Conservation (phyloP, 176 grass and related monocot genomes). For the Aegilops longissima region DNA sequence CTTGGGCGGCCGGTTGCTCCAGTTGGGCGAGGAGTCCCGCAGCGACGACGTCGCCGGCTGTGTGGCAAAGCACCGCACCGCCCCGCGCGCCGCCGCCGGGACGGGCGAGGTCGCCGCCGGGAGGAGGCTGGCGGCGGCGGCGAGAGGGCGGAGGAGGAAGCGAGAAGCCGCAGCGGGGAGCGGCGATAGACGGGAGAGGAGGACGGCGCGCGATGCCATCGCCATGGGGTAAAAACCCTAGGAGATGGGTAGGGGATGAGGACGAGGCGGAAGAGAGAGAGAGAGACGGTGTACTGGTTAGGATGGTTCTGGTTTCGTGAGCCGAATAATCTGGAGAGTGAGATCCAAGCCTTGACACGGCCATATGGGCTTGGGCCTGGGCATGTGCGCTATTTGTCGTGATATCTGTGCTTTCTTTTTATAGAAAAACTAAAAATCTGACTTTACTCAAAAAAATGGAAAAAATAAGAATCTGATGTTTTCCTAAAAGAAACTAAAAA, state of each 20-base stretch:
- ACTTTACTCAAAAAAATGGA: too few relatives aligned
- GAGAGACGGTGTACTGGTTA: too few relatives aligned
- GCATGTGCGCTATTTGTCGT: too few relatives aligned
- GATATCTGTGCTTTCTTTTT: too few relatives aligned
- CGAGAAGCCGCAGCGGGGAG: neutral
- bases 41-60: slow-evolving; percentile 63
- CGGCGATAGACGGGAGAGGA: neutral
- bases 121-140: neutral
- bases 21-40: slow-evolving; percentile 63
- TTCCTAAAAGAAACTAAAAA: too few relatives aligned
- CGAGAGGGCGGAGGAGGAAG: slow-evolving; percentile 21
- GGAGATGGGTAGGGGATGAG: neutral
- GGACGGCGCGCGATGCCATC: slow-evolving; percentile 29
- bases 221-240: slow-evolving; percentile 35
- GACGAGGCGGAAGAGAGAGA: neutral
- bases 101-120: neutral
- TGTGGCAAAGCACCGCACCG: slow-evolving; percentile 44
- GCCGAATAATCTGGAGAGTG: slow-evolving; percentile 24
- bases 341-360: neutral
- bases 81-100: neutral
- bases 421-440: too few relatives aligned
- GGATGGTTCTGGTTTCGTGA: neutral
- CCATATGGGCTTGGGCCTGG: neutral
- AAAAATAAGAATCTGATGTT: too few relatives aligned
- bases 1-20: slow-evolving; percentile 77